A percentile compares a stretch with the other conserved stretches of the same genome.
Conservation (phyloP, 2,329 filamentous ascomycete genomes). For the Paradendryphiella salina region DNA sequence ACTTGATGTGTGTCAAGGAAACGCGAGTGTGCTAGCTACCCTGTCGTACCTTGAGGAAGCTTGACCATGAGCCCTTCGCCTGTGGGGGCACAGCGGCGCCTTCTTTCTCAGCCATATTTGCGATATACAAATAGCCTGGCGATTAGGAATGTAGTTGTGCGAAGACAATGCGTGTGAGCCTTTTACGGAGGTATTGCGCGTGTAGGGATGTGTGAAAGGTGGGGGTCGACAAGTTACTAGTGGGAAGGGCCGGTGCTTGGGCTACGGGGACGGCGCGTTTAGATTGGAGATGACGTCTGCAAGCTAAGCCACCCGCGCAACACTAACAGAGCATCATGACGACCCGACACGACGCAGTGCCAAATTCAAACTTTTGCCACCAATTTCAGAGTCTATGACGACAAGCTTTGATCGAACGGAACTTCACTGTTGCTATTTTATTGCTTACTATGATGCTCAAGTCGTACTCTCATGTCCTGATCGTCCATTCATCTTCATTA, state of each 20-base stretch:
- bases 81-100: conserved; percentile 52
- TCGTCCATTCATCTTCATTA: conserved; percentile 11
- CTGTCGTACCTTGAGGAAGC: conserved; percentile 53
- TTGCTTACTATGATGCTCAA: conserved; percentile 2
- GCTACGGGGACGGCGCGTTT: conserved; percentile 21
- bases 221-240: conserved; percentile 5
- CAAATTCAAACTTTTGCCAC: neutral
- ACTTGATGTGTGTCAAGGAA: neutral
- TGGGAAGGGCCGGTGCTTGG: conserved; percentile 9
- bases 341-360: neutral
- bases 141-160: neutral
- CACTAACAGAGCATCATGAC: conserved; percentile 8
- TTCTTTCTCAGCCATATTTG: conserved; percentile 44
- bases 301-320: conserved; percentile 21
- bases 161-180: neutral
- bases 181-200: conserved; percentile 2
- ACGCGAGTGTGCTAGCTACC: neutral
- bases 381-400: neutral
- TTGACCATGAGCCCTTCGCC: conserved; percentile 54
- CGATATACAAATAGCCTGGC: neutral
- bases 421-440: neutral
- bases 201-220: conserved; percentile 8
- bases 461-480: neutral
- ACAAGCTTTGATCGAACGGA: neutral
- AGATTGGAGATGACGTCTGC: conserved; percentile 24